These are phyloP conservation scores for Drechmeria coniospora DNA, from an alignment of 2,329 filamentous ascomycete species.

Conservation along the genomic window DNA sequence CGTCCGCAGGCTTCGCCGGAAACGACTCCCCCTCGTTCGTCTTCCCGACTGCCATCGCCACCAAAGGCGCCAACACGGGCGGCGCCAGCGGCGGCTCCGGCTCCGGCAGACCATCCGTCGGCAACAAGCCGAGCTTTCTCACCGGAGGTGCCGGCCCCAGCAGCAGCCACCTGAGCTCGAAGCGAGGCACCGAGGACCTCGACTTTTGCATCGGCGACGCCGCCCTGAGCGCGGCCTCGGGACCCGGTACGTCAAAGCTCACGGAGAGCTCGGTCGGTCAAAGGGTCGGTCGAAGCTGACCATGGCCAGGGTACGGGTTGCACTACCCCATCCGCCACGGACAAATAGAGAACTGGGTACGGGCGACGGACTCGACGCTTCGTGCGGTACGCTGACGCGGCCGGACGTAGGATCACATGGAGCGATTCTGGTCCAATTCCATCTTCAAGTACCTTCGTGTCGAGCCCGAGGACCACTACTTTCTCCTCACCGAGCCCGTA, in stretches of 20 bases:
- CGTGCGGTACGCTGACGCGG: conserved; percentile 13
- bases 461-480: conserved; percentile 97
- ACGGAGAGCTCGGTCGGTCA: too few species aligned
- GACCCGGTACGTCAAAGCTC: conserved; percentile 47
- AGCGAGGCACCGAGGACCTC: conserved; percentile 91
- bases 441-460: conserved; percentile 99
- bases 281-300: conserved; percentile 5
- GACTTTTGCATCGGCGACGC: conserved; percentile 99
- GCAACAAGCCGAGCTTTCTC: conserved; percentile 89
- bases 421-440: conserved; percentile 99
- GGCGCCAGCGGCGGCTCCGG: conserved; percentile 59
- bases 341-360: conserved; percentile 96
- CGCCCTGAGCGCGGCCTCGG: conserved; percentile 67
- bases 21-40: conserved; percentile 99
- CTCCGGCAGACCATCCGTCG: conserved; percentile 77
- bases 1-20: conserved; percentile 71
- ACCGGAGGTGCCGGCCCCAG: conserved; percentile 74
- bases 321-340: conserved; percentile 97
- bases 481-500: conserved; percentile 93
- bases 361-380: conserved; percentile 10
- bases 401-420: conserved; percentile 73
- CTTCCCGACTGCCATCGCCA: conserved; percentile 96
- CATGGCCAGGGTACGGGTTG: conserved; percentile 63
- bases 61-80: conserved; percentile 87
- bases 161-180: conserved; percentile 63